phyloP scores from a whole-genome alignment of 1,284 basidiomycete genomes.

The Apiotrichum montevideense region DNA sequence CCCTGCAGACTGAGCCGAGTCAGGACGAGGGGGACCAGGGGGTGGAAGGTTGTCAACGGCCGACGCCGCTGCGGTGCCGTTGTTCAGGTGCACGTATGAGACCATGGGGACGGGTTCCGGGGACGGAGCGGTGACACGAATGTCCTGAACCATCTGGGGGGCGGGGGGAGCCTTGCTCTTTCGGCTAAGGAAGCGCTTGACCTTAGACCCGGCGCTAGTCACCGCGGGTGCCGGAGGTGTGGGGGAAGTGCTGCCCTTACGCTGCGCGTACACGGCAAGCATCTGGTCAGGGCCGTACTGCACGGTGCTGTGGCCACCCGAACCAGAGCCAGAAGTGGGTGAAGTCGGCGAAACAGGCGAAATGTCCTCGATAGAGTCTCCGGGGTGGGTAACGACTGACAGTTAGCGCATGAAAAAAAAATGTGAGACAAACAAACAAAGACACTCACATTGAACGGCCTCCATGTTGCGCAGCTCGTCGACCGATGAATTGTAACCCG shows the following conservation, averaged over 20 bases:
- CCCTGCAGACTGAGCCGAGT: not conserved
- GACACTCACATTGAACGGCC: constrained; percentile 13
- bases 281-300: constrained; percentile 45
- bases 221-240: constrained; percentile 9
- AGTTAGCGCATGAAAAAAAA: not conserved
- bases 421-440: no score
- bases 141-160: not conserved
- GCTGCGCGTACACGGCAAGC: constrained; percentile 46
- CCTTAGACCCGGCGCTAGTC: constrained; percentile 13
- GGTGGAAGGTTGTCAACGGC: constrained; percentile 30
- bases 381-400: constrained; percentile 6
- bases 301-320: constrained; percentile 11
- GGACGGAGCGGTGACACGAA: not conserved
- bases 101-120: constrained; percentile 27
- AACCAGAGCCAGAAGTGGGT: constrained; percentile 7
- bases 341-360: no score
- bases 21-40: constrained; percentile 15
- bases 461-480: constrained; percentile 44
- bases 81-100: constrained; percentile 34
- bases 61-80: constrained; percentile 29
- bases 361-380: constrained; percentile 24
- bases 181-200: constrained; percentile 22
- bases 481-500: constrained; percentile 39
- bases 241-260: constrained; percentile 26
- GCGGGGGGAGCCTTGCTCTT: constrained; percentile 13